phyloP scores from a whole-genome alignment of 345 rosid species.

The Pelargonium nanum region DNA sequence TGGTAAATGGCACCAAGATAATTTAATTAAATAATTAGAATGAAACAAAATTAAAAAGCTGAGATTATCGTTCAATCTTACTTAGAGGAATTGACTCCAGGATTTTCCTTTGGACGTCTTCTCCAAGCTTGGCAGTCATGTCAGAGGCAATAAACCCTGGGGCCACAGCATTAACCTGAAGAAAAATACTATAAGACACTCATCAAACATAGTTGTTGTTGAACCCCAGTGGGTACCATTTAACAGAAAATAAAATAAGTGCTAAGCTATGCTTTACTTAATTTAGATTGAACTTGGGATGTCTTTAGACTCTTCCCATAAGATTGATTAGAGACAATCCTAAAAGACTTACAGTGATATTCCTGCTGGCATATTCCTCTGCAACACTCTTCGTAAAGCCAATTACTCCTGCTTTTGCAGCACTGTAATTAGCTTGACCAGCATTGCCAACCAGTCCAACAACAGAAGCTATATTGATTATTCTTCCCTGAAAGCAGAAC shows the following conservation, averaged over 20 bases:
- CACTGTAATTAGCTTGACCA: slow-evolving; percentile 98
- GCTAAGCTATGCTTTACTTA: no score
- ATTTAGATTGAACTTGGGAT: no score
- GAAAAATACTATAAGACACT: neutral
- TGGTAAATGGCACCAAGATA: no score
- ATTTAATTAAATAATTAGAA: neutral
- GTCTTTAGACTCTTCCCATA: neutral
- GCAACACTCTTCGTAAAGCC: slow-evolving; percentile 80
- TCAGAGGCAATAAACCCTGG: slow-evolving; percentile 96
- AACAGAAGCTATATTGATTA: slow-evolving; percentile 81
- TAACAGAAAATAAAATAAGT: no score
- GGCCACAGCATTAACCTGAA: slow-evolving; percentile 83
- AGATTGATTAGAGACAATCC: neutral
- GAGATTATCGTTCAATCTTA: slow-evolving; percentile 16
- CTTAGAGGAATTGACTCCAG: slow-evolving; percentile 80
- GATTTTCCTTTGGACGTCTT: slow-evolving; percentile 81
- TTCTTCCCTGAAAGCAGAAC: slow-evolving; percentile 54
- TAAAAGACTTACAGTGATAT: slow-evolving; percentile 57
- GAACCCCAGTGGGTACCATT: no score
- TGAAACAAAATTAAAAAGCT: neutral
- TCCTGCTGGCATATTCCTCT: slow-evolving; percentile 83
- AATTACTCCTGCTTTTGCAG: slow-evolving; percentile 98
- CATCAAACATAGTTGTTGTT: no score
- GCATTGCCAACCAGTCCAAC: slow-evolving; percentile 85
- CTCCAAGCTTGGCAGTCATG: slow-evolving; percentile 91